Conservation (phyloP, 768 basidiomycete species). For the Neoboletus magnificus region DNA sequence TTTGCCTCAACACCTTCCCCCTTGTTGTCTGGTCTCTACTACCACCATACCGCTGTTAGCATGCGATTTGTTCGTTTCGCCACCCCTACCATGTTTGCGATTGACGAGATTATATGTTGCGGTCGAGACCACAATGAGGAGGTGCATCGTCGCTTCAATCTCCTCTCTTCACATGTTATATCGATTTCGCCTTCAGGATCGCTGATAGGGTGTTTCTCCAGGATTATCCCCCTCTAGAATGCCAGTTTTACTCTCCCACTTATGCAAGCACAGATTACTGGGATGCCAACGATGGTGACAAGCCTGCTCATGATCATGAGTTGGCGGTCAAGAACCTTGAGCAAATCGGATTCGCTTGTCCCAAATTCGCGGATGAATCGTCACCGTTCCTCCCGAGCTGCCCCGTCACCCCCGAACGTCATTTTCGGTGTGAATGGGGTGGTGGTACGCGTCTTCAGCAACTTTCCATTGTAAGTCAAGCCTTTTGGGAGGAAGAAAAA, state of each 20-base stretch:
- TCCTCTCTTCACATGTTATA: not conserved
- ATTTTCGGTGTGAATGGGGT: not conserved
- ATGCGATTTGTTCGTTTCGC: too few relatives aligned
- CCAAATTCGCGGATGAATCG: not conserved
- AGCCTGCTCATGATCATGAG: not conserved
- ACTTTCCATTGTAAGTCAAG: slow-evolving; percentile 2
- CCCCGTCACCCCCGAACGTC: too few relatives aligned
- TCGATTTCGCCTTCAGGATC: not conserved
- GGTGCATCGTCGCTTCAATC: not conserved
- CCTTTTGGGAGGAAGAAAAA: not conserved
- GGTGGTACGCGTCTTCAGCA: not conserved
- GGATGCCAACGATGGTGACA: not conserved
- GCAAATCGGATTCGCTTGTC: too few relatives aligned
- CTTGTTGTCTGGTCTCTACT: not conserved
- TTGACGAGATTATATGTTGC: not conserved
- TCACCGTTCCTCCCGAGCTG: not conserved
- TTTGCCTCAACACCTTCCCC: not conserved
- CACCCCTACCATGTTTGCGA: not conserved
- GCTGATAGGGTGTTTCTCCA: not conserved
- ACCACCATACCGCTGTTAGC: too few relatives aligned
- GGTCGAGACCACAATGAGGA: not conserved
- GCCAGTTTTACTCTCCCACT: not conserved
- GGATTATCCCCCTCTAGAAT: not conserved
- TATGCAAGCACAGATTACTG: not conserved
- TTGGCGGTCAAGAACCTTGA: too few relatives aligned